A percentile compares a stretch with the other conserved stretches of the same genome.
Evolutionary conservation across 768 basidiomycete species (phyloP).

Genomic region (Leccinum disarticulatum): DNA sequence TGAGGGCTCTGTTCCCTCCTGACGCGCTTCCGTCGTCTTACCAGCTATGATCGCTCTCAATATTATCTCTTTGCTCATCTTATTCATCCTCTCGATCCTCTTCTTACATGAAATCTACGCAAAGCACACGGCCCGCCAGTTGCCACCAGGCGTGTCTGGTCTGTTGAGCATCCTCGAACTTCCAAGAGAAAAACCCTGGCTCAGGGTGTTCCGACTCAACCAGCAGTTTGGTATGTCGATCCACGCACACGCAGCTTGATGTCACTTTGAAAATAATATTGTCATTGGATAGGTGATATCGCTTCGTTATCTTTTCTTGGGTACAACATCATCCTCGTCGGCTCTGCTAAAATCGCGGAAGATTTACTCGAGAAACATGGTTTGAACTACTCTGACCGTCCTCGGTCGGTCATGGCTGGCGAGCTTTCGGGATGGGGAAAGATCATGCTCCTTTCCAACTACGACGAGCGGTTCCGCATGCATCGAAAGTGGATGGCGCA

Average conservation of each 20-base stretch:
- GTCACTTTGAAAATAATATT: not conserved
- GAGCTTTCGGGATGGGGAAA: conserved; percentile 23
- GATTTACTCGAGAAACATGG: conserved; percentile 49
- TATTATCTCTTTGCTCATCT: not conserved
- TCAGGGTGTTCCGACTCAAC: conserved; percentile 11
- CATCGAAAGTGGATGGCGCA: conserved; percentile 23
- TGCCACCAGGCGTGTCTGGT: conserved; percentile 20
- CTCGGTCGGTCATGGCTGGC: conserved; percentile 20
- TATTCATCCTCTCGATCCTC: not conserved
- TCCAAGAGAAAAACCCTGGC: conserved; percentile 12
- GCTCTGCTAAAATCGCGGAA: conserved; percentile 39
- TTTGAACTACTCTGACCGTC: conserved; percentile 39
- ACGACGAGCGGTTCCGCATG: conserved; percentile 13
- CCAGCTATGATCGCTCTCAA: too few relatives aligned
- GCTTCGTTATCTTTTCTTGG: conserved; percentile 11
- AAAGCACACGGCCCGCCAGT: not conserved
- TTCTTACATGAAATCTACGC: conserved; percentile 2
- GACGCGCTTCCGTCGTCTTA: too few relatives aligned
- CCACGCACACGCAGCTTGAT: not conserved
- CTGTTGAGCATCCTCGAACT: conserved; percentile 11
- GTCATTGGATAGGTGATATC: conserved; percentile 13
- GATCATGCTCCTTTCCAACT: conserved; percentile 18
- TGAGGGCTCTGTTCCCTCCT: too few relatives aligned
- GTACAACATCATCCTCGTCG: conserved; percentile 43
- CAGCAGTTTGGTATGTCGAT: conserved; percentile 9